Conservation (phyloP, 2,329 filamentous ascomycete genomes). For the Graphiopsis chlorocephala region DNA sequence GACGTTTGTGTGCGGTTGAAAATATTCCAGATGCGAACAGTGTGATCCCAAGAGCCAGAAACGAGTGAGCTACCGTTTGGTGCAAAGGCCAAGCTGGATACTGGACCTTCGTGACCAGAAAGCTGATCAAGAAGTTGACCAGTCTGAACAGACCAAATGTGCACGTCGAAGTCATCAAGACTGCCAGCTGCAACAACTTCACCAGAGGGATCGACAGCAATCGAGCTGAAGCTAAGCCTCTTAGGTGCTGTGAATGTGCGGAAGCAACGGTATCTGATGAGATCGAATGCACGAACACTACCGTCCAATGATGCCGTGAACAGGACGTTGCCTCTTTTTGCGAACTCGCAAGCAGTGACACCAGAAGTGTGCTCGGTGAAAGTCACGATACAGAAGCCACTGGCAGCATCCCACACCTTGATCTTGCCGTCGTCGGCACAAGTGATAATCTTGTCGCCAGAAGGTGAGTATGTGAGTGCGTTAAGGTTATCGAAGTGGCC, state of each 20-base stretch:
- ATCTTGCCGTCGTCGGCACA: slow-evolving; percentile 96
- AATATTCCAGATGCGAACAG: slow-evolving; percentile 92
- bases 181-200: slow-evolving; percentile 96
- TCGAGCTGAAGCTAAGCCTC: slow-evolving; percentile 83
- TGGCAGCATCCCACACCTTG: slow-evolving; percentile 96
- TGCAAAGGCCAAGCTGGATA: slow-evolving; percentile 83
- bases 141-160: slow-evolving; percentile 98
- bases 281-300: slow-evolving; percentile 91
- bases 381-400: slow-evolving; percentile 95
- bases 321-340: slow-evolving; percentile 90
- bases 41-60: slow-evolving; percentile 95
- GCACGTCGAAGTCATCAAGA: slow-evolving; percentile 92
- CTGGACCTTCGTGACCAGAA: slow-evolving; percentile 88
- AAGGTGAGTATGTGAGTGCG: slow-evolving; percentile 85
- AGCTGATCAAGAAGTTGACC: slow-evolving; percentile 90
- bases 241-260: slow-evolving; percentile 94
- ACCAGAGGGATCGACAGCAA: slow-evolving; percentile 95
- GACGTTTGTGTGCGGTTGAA: slow-evolving; percentile 93
- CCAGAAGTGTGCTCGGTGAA: slow-evolving; percentile 96
- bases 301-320: slow-evolving; percentile 95
- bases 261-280: slow-evolving; percentile 95
- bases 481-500: slow-evolving; percentile 97
- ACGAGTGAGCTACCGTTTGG: slow-evolving; percentile 80
- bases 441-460: slow-evolving; percentile 89
- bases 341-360: slow-evolving; percentile 91